Evolutionary conservation across 2,329 filamentous ascomycete species (phyloP), one percentile per base, ranked within the genome.

Genomic region (Epichloe gansuensis): DNA sequence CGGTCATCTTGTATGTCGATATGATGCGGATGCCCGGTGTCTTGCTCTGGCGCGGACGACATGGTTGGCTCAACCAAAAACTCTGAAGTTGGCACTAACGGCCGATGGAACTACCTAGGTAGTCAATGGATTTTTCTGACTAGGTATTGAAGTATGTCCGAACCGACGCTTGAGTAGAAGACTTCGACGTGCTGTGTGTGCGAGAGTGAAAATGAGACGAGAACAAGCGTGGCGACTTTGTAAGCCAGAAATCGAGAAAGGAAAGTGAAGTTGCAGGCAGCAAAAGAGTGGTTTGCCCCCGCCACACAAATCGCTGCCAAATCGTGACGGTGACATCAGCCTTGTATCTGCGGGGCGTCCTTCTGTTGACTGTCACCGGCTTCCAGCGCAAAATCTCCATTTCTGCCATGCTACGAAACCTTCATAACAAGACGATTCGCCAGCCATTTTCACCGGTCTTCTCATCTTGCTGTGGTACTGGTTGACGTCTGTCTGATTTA

Each of bases 1-100:
- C 69, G 60, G 48, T 74, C 69, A 54, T 75, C 71, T 21, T 70
- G 68, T 50, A 78, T 69, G 55, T 78, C 75, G 61, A 80, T 75
- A 60, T 75, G 76, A 63, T 60, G 66, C 59, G 63, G 66, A 57
- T 63, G 67, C 61, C 58, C 58, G 56, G 64, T 62, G 63, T 67
- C 72, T 39, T 67, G 67, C 46, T 65, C 55, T 41, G 72, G 63
- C 48, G 63, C 64, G 41, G 74, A 63, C 5, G 52, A 49, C 48
- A 53, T 56, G 23, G n/a, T 46, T 11, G 38, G 31, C 21, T 17
- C 42, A 13, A 15, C 8, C 11, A 7, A 23, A 34, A 35, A 48
- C 46, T 38, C 9, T 13, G 17, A 17, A 21, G 45, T 23, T 25
- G 31, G 13, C n/a, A 38, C 31, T 11, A 31, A 31, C 31, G 34